Conservation (phyloP, 2,329 filamentous ascomycete genomes). For the Fonsecaea pedrosoi region DNA sequence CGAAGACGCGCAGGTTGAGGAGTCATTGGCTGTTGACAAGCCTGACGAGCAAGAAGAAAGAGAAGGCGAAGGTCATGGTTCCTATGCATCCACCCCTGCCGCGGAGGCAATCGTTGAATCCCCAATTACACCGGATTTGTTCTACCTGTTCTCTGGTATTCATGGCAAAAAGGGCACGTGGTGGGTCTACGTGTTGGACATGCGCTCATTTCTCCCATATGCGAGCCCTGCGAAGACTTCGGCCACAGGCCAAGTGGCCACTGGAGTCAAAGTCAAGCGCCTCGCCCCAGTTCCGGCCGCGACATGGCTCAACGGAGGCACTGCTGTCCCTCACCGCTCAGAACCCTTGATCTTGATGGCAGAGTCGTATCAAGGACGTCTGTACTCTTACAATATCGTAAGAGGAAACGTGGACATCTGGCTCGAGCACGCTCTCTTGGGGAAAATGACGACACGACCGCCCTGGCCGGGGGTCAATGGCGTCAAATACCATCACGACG, state of each 20-base stretch:
- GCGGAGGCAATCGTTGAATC: constrained; percentile 15
- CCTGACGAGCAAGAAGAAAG: not conserved
- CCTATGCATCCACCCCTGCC: constrained; percentile 4
- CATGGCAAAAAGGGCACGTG: constrained; percentile 18
- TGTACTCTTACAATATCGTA: constrained; percentile 12
- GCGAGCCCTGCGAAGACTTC: not conserved
- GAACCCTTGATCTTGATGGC: constrained; percentile 19
- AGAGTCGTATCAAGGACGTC: constrained; percentile 14
- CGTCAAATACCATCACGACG: not conserved
- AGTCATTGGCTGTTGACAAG: not conserved
- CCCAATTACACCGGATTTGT: constrained; percentile 2
- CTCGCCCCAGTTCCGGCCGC: constrained; percentile 8
- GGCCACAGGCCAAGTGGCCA: not conserved
- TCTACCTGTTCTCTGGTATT: constrained; percentile 17
- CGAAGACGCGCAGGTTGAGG: not conserved
- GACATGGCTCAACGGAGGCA: constrained; percentile 23
- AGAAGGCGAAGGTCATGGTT: not conserved
- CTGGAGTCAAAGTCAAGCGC: not conserved
- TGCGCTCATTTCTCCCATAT: constrained; percentile 9
- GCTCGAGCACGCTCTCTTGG: constrained; percentile 11
- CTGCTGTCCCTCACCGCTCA: not conserved
- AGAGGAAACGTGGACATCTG: constrained; percentile 12
- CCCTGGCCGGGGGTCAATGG: constrained; percentile 17
- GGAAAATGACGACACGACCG: constrained; percentile 12
- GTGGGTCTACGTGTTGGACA: constrained; percentile 18